Evolutionary conservation across 2,329 filamentous ascomycete species (phyloP).

Genomic region (Epichloe festucae): DNA sequence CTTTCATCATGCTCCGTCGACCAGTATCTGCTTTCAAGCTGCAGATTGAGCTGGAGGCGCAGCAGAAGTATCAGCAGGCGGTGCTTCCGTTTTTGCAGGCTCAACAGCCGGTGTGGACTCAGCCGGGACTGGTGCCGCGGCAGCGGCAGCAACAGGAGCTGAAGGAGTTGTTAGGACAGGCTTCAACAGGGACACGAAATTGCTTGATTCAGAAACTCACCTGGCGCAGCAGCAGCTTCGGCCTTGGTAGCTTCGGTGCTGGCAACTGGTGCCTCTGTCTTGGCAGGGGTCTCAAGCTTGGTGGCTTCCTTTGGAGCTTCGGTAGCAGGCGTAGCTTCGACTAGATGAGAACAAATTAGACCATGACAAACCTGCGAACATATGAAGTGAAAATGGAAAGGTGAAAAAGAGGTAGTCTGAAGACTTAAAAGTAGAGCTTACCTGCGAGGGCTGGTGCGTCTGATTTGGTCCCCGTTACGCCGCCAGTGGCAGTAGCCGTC

Average conservation of each 20-base stretch:
- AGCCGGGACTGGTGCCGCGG: constrained; percentile 1
- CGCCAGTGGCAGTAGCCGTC: constrained; percentile 14
- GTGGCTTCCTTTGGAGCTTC: constrained; percentile 1
- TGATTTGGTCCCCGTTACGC: constrained; percentile 23
- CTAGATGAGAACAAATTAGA: constrained; percentile 5
- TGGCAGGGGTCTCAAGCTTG: neutral
- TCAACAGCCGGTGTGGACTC: constrained; percentile 8
- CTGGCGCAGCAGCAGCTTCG: constrained; percentile 1
- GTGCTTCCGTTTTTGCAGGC: constrained; percentile 15
- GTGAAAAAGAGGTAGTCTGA: neutral
- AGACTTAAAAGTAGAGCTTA: constrained; percentile 10
- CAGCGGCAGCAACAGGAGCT: constrained; percentile 5
- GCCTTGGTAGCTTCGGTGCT: constrained; percentile 1
- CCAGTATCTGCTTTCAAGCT: neutral
- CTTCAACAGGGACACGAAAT: too few relatives aligned
- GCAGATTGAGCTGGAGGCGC: neutral
- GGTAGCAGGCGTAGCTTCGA: constrained; percentile 13
- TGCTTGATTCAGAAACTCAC: neutral
- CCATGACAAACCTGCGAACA: too few relatives aligned
- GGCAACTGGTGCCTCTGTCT: neutral
- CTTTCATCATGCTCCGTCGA: neutral
- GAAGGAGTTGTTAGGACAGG: neutral
- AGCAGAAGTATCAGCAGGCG: constrained; percentile 10
- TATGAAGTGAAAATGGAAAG: neutral
- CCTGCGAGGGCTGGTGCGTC: constrained; percentile 18